Evolutionary conservation across 116 monocot genomes (phyloP), one percentile per base, ranked within the genome.

Genomic region (Dioscorea cayenensis): DNA sequence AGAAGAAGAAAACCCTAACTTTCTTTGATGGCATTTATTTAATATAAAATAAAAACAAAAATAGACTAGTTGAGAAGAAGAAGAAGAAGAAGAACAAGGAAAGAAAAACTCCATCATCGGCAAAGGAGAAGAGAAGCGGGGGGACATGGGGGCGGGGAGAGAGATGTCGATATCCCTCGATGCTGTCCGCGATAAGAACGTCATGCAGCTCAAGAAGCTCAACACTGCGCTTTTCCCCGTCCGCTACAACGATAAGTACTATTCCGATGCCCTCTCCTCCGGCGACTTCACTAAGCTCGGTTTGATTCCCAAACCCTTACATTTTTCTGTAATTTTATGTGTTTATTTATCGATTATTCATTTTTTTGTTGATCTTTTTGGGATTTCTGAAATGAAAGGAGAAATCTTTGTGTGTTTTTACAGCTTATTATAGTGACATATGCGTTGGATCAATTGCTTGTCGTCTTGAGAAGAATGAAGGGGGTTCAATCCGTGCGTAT

Each of bases 121-220:
- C 43, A 37, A 66, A 29, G 36, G 52, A 51, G 64, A 37, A 25
- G 28, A 29, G 71, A 75, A 59, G 22, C 25, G 25, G 17, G 32
- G 32, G 35, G 43, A 28, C 66, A 55, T 50, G 71, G 52, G 16
- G 32, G 73, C 68, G 43, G 75, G 51, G 49, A 48, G 66, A 61
- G 78, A 65, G 67, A 77, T 64, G 84, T 66, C 70, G 74, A 87
- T 87, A 19, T 83, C 90, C 38, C 85, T 95, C 22, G 95, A 95
- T 49, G 78, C 76, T 1, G 80, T 95, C 28, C 65, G 95, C 66
- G 95, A 95, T 70, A 95, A 95, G 87, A 95, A 95, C 84, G 64
- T 92, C 69, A 95, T 95, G 95, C 92, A 90, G 83, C 84, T 95
- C 66, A 95, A 95, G 92, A 95, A 95, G 90, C 89, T 95, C 72